These are phyloP conservation scores for Debaryomyces sp. DNA, from an alignment of 1,139 yeast genomes.

Conservation along the genomic window DNA sequence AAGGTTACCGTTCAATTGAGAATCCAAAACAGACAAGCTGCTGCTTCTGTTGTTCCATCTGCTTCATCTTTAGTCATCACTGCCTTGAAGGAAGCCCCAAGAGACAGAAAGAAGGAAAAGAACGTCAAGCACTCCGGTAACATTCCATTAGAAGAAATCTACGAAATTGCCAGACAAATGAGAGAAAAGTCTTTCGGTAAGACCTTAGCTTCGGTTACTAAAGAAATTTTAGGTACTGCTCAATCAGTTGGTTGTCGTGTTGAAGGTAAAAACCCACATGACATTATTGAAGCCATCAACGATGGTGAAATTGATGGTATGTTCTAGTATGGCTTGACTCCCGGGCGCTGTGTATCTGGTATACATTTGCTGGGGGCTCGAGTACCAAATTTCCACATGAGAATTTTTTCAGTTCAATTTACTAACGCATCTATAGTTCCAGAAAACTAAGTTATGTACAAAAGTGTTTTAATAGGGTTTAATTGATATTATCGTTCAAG, in stretches of 20 bases:
- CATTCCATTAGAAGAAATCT: slow-evolving; percentile 95
- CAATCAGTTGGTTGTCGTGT: slow-evolving; percentile 99
- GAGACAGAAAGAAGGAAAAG: slow-evolving; percentile 99
- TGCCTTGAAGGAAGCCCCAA: slow-evolving; percentile 99
- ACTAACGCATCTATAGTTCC: slow-evolving; percentile 48
- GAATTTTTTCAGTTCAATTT: slow-evolving; percentile 6
- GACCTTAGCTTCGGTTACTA: slow-evolving; percentile 93
- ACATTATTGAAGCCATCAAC: slow-evolving; percentile 95
- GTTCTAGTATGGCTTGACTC: slow-evolving; percentile 5
- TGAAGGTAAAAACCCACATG: slow-evolving; percentile 99
- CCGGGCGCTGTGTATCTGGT: slow-evolving; percentile 1
- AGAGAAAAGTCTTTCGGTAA: slow-evolving; percentile 97
- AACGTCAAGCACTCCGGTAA: slow-evolving; percentile 99
- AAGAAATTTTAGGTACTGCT: slow-evolving; percentile 99
- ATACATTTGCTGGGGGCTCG: slow-evolving; percentile 2
- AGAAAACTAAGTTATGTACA: slow-evolving; percentile 67
- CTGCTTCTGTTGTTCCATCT: slow-evolving; percentile 98
- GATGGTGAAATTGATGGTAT: slow-evolving; percentile 88
- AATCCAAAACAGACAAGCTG: slow-evolving; percentile 99
- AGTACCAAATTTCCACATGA: neutral
- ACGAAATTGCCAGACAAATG: slow-evolving; percentile 98
- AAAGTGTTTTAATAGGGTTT: slow-evolving; percentile 40
- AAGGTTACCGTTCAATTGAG: slow-evolving; percentile 98
- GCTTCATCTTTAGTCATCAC: slow-evolving; percentile 99
- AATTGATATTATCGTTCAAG: slow-evolving; percentile 24